Conservation (phyloP, 169 alveolate species). For the Amoebophrya sp. region DNA sequence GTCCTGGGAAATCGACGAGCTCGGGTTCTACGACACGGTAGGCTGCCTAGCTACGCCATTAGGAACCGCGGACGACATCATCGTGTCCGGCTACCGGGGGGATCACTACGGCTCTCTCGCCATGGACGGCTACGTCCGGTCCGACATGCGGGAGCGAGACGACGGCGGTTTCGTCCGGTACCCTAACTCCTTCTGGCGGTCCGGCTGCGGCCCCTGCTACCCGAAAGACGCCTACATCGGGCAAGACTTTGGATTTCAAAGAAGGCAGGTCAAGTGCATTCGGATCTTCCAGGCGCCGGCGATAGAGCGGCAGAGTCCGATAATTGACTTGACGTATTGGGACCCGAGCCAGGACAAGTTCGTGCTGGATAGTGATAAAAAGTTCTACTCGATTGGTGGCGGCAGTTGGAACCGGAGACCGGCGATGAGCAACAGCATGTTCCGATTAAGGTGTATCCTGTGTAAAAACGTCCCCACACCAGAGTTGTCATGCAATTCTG, state of each 20-base stretch:
- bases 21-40: background rate
- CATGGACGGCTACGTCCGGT: background rate
- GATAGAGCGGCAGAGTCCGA: background rate
- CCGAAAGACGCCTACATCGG: background rate
- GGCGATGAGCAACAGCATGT: background rate
- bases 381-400: background rate
- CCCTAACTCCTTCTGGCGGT: background rate
- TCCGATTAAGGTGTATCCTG: background rate
- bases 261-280: background rate
- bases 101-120: background rate
- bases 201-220: background rate
- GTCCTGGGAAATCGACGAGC: background rate
- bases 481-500: too few species aligned
- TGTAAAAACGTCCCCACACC: too few species aligned
- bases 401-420: constrained; percentile 25
- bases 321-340: background rate
- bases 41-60: background rate
- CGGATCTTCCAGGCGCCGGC: constrained; percentile 8
- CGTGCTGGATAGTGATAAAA: background rate
- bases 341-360: background rate
- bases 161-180: background rate
- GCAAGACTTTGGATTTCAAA: background rate
- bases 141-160: background rate
- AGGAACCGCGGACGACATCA: background rate
- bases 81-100: background rate